phyloP scores from a whole-genome alignment of 1,284 basidiomycete species.

The Rhodotorula sp. region DNA sequence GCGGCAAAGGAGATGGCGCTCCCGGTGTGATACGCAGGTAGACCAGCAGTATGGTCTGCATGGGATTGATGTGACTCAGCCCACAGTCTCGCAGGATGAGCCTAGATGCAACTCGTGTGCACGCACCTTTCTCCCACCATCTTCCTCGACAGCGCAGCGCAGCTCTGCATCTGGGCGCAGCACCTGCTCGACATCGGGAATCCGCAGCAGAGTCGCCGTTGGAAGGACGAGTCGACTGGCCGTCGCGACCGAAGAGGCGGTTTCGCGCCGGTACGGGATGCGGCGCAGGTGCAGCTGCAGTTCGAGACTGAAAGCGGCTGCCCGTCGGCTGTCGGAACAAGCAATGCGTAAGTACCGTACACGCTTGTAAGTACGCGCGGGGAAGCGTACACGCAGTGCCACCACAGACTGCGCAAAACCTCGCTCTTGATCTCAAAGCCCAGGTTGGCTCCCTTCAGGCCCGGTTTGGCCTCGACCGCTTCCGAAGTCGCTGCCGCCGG shows the following conservation, averaged over 20 bases:
- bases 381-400: constrained; percentile 67
- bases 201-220: background rate
- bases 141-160: constrained; percentile 3
- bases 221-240: background rate
- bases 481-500: background rate
- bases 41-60: constrained; percentile 18
- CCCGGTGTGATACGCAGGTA: constrained; percentile 15
- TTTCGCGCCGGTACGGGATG: constrained; percentile 60
- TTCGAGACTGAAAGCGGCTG: constrained; percentile 84
- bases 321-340: constrained; percentile 58
- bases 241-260: background rate
- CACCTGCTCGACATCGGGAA: background rate
- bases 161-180: constrained; percentile 17
- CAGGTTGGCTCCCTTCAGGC: constrained; percentile 38
- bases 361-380: background rate
- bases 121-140: constrained; percentile 13
- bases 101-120: background rate
- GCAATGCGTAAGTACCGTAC: constrained; percentile 51
- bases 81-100: rapidly evolving
- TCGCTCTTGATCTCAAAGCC: constrained; percentile 52
- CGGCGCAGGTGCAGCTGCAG: constrained; percentile 75
- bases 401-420: constrained; percentile 68
- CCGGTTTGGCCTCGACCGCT: constrained; percentile 47
- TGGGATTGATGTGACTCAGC: background rate
- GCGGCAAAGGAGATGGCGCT: background rate